Base-by-base conservation (phyloP, 2,329 filamentous ascomycete species). In the Aureobasidium namibiae region DNA sequence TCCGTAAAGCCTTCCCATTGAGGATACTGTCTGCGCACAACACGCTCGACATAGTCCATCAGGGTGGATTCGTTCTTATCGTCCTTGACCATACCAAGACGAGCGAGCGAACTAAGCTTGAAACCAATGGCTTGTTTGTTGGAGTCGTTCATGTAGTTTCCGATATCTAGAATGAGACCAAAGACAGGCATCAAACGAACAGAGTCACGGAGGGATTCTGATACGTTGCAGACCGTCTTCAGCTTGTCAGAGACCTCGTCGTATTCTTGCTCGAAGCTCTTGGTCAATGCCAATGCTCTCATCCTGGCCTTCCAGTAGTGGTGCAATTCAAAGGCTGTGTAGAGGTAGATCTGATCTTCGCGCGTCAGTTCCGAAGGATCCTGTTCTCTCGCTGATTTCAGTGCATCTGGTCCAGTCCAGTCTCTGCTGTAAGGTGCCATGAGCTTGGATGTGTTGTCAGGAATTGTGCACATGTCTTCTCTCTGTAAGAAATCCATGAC, bases 91-190 rank as follows among this genome's bases (percentile, higher is more conserved):
- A 99, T 97, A 62, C 88, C 92, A 59, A 99, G 79, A 59, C 94
- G 86, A 29, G 90, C 89, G 50, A 99, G 85, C 6, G 94, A 96
- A 69, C 91, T 94, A 14, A 99, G 84, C 78, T 99, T 99, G 86
- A 99, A 99, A 63, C 94, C 94, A 60, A 88, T 89, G 4, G 94
- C 94, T 75, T 97, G 94, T 77, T 99, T 99, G 76, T 96, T 97
- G 59, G 92, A 88, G 71, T 97, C 94, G 78, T 99, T 99, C 94
- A 99, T 99, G 80, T 96, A 99, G 74, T 99, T 99, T 73, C 94
- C 94, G 69, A 99, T 96, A 73, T 96, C 92, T 67, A 99, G 79
- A 73, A 99, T 99, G 63, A 97, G 81, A 61, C 92, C 92, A 60
- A 99, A 83, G 48, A 99, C 91, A 65, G 95, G 96, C 87, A 97